phyloP scores from a whole-genome alignment of 345 rosid species.

The Psidium guajava region DNA sequence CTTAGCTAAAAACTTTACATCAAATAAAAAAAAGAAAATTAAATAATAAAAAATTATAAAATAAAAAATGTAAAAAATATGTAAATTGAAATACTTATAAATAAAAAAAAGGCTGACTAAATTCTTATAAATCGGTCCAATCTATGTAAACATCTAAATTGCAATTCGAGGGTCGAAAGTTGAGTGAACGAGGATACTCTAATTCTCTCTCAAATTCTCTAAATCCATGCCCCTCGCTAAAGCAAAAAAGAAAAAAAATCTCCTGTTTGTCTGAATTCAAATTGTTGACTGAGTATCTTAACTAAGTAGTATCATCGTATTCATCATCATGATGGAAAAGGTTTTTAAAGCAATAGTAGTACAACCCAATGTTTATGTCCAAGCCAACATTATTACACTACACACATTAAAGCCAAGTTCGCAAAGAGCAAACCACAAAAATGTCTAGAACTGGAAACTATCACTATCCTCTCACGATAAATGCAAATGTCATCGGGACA shows the following conservation, averaged over 20 bases:
- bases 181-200: not conserved
- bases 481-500: fast-evolving
- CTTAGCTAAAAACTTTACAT: too few relatives aligned
- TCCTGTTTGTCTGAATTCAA: not conserved
- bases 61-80: too few relatives aligned
- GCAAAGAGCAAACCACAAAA: fast-evolving
- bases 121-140: too few relatives aligned
- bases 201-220: not conserved
- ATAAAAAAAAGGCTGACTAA: too few relatives aligned
- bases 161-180: not conserved
- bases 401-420: not conserved
- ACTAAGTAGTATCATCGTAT: not conserved
- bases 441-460: fast-evolving
- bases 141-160: too few relatives aligned
- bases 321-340: not conserved
- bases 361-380: not conserved
- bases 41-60: too few relatives aligned
- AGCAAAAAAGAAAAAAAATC: too few relatives aligned
- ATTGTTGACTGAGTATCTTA: not conserved
- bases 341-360: not conserved
- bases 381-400: not conserved
- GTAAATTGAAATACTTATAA: too few relatives aligned
- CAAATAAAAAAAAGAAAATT: too few relatives aligned
- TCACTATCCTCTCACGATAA: fast-evolving
- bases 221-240: not conserved